These are phyloP conservation scores for Draba incana DNA, from an alignment of 345 rosid genomes.

Conservation along the genomic window DNA sequence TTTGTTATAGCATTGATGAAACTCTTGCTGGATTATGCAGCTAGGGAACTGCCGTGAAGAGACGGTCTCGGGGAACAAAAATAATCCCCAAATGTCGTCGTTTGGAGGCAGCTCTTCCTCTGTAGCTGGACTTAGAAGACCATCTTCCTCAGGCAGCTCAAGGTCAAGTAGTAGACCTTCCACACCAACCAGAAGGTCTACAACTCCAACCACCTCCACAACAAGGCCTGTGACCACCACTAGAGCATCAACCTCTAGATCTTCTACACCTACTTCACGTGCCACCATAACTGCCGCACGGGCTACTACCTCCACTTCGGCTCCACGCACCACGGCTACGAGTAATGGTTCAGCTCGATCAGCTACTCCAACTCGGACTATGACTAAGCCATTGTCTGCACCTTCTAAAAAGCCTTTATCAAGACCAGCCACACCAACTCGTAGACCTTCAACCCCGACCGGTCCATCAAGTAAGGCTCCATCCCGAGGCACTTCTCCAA, in stretches of 20 bases:
- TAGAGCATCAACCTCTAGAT: conserved; percentile 58
- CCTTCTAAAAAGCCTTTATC: conserved; percentile 38
- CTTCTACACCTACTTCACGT: conserved; percentile 77
- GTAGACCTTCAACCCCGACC: conserved; percentile 42
- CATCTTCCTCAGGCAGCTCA: conserved; percentile 65
- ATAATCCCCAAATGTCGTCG: conserved; percentile 46
- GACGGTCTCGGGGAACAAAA: conserved; percentile 8
- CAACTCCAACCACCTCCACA: conserved; percentile 37
- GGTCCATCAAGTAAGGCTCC: conserved; percentile 45
- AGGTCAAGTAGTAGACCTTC: conserved; percentile 54
- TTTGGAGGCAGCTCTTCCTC: conserved; percentile 50
- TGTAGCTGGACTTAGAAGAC: conserved; percentile 49
- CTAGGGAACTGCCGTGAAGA: conserved; percentile 62
- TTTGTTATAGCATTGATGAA: conserved; percentile 11
- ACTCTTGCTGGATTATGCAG: conserved; percentile 41
- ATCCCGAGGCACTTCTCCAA: conserved; percentile 69
- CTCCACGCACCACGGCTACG: conserved; percentile 37
- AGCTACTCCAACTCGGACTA: conserved; percentile 41
- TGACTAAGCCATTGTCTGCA: conserved; percentile 32
- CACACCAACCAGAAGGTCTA: conserved; percentile 62
- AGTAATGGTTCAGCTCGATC: conserved; percentile 38
- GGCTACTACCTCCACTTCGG: conserved; percentile 26
- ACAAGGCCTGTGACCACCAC: conserved; percentile 47
- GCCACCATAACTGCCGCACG: conserved; percentile 52
- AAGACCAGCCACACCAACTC: conserved; percentile 42